A percentile compares a stretch with the other conserved stretches of the same genome.
These are phyloP conservation scores for Dittrichia graveolens DNA, from an alignment of 129 eudicot species.

Conservation along the genomic window DNA sequence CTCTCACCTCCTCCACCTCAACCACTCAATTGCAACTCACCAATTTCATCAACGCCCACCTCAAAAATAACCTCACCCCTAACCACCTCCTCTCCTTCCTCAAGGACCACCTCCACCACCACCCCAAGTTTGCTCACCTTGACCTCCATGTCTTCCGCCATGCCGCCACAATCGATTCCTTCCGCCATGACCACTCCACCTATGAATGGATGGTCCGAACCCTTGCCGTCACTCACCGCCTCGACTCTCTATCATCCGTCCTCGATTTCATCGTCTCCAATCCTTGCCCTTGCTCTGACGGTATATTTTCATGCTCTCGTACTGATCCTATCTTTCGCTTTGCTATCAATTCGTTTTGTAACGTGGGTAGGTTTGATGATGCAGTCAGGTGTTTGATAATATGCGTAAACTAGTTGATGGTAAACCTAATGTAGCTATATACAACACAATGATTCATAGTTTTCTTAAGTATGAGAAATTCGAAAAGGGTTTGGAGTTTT, in stretches of 20 bases:
- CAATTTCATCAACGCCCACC: constrained; percentile 58
- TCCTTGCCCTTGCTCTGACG: constrained; percentile 95
- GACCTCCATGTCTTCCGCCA: constrained; percentile 79
- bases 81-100: constrained; percentile 61
- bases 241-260: constrained; percentile 44
- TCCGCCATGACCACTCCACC: constrained; percentile 86
- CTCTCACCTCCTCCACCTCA: constrained; percentile 30
- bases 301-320: constrained; percentile 73
- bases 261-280: constrained; percentile 64
- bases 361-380: constrained; percentile 60
- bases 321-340: constrained; percentile 74
- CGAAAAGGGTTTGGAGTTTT: too few relatives aligned
- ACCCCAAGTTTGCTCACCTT: constrained; percentile 78
- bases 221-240: constrained; percentile 66
- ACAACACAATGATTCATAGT: constrained; percentile 72
- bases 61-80: constrained; percentile 60
- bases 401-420: constrained; percentile 82
- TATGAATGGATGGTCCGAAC: constrained; percentile 77
- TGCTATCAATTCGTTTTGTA: constrained; percentile 64
- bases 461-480: constrained; percentile 64
- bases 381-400: constrained; percentile 57
- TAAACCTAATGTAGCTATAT: constrained; percentile 59
- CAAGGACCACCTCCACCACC: constrained; percentile 69
- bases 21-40: constrained; percentile 56
- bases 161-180: constrained; percentile 75